Conservation (phyloP, 306 rosid genomes). For the Cicer arietinum region DNA sequence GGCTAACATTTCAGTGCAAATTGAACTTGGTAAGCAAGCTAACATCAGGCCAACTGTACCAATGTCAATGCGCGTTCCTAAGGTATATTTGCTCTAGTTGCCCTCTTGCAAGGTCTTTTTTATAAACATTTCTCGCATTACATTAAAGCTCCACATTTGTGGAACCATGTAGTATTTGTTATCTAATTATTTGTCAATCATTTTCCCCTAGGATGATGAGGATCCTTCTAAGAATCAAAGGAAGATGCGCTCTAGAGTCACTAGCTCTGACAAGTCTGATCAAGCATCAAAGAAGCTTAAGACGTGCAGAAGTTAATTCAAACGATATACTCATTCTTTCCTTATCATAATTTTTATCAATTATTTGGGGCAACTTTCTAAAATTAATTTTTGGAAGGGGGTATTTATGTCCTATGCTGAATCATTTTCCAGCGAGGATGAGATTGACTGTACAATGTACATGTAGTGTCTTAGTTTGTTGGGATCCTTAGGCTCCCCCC, state of each 20-base stretch:
- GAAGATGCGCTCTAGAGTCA: slow-evolving; percentile 53
- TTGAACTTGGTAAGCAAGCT: slow-evolving; percentile 81
- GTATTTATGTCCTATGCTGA: slow-evolving; percentile 55
- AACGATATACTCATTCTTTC: slow-evolving; percentile 49
- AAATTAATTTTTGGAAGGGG: slow-evolving; percentile 54
- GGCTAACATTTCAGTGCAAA: slow-evolving; percentile 93
- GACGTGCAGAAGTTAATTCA: slow-evolving; percentile 66
- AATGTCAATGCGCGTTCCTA: slow-evolving; percentile 51
- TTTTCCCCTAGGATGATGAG: slow-evolving; percentile 62
- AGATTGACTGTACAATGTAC: slow-evolving; percentile 80
- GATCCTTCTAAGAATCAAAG: slow-evolving; percentile 56
- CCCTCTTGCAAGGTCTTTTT: slow-evolving; percentile 7
- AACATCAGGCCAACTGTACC: slow-evolving; percentile 51
- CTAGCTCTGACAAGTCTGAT: slow-evolving; percentile 62
- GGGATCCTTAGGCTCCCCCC: slow-evolving; percentile 58
- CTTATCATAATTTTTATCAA: slow-evolving; percentile 56
- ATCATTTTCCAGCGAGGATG: slow-evolving; percentile 49
- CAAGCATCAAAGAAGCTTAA: slow-evolving; percentile 75
- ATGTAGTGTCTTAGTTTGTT: slow-evolving; percentile 63
- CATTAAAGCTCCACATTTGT: slow-evolving; percentile 28
- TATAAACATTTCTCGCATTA: slow-evolving; percentile 1
- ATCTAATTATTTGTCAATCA: slow-evolving; percentile 42
- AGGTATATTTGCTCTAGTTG: slow-evolving; percentile 56
- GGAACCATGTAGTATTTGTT: not conserved
- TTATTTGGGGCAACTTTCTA: slow-evolving; percentile 56